Conservation (phyloP, 768 basidiomycete genomes). For the Naganishia vaughanmartiniae region DNA sequence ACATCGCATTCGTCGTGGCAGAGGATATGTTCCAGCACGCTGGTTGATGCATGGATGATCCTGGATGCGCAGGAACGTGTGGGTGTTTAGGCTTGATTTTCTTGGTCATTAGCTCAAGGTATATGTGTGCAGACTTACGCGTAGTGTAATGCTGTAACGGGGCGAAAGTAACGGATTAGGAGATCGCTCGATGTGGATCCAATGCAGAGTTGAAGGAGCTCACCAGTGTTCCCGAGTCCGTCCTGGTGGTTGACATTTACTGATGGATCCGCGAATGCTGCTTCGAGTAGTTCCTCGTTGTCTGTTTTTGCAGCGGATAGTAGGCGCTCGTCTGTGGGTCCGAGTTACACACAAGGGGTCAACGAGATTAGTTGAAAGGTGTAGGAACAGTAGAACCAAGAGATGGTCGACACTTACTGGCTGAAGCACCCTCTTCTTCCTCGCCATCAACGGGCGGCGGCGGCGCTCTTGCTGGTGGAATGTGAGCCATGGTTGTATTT, state of each 20-base stretch:
- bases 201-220: neutral
- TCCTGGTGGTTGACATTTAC: slow-evolving; percentile 33
- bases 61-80: neutral
- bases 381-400: neutral
- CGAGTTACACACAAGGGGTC: neutral
- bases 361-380: neutral
- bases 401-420: slow-evolving; percentile 22
- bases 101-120: no score
- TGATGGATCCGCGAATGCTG: slow-evolving; percentile 7
- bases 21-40: slow-evolving; percentile 31
- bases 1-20: slow-evolving; percentile 30
- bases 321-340: slow-evolving; percentile 26
- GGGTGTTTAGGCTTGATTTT: neutral
- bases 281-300: slow-evolving; percentile 32
- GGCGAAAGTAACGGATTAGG: neutral
- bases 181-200: neutral
- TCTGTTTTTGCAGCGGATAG: slow-evolving; percentile 30
- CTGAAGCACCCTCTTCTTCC: slow-evolving; percentile 28
- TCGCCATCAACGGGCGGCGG: slow-evolving; percentile 22
- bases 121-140: slow-evolving; percentile 18
- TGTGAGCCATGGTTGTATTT: slow-evolving; percentile 1
- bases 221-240: slow-evolving; percentile 29
- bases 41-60: slow-evolving; percentile 30
- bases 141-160: slow-evolving; percentile 27
- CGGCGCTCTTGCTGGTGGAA: slow-evolving; percentile 5